These are phyloP conservation scores for Rugosomyces carneus DNA, from an alignment of 1,284 basidiomycete genomes.

Conservation along the genomic window DNA sequence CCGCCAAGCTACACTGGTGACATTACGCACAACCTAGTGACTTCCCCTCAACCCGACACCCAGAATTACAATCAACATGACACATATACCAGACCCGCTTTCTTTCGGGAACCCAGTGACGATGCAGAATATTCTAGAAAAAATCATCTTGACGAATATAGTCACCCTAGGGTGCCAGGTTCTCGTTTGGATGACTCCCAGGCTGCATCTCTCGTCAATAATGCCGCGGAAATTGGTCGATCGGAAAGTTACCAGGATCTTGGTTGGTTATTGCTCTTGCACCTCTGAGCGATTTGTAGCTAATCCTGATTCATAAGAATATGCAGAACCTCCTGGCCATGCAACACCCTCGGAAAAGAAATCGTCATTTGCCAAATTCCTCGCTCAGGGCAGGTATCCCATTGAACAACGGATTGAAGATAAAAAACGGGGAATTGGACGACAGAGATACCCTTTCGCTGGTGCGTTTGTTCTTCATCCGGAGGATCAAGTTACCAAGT, in stretches of 20 bases:
- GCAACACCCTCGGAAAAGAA: slow-evolving; percentile 30
- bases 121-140: neutral
- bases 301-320: slow-evolving; percentile 36
- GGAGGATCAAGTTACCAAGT: neutral
- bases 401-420: slow-evolving; percentile 80
- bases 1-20: slow-evolving; percentile 8
- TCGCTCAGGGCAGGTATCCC: slow-evolving; percentile 50
- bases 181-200: slow-evolving; percentile 27
- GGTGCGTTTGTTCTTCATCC: slow-evolving; percentile 33
- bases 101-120: slow-evolving; percentile 12
- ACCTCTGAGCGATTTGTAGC: neutral
- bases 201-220: slow-evolving; percentile 35
- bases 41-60: slow-evolving; percentile 1
- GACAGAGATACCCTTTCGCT: slow-evolving; percentile 76
- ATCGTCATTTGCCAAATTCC: slow-evolving; percentile 33
- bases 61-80: slow-evolving; percentile 4
- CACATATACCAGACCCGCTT: slow-evolving; percentile 2
- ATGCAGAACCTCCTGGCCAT: slow-evolving; percentile 44
- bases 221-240: slow-evolving; percentile 36
- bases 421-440: slow-evolving; percentile 77
- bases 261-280: slow-evolving; percentile 30
- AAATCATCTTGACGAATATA: slow-evolving; percentile 10
- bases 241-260: slow-evolving; percentile 44
- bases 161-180: slow-evolving; percentile 3
- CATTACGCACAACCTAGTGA: neutral